Evolutionary conservation across 176 grass and related monocot genomes (phyloP), one percentile per base, ranked within the genome.

Genomic region (Luzula sylvatica): DNA sequence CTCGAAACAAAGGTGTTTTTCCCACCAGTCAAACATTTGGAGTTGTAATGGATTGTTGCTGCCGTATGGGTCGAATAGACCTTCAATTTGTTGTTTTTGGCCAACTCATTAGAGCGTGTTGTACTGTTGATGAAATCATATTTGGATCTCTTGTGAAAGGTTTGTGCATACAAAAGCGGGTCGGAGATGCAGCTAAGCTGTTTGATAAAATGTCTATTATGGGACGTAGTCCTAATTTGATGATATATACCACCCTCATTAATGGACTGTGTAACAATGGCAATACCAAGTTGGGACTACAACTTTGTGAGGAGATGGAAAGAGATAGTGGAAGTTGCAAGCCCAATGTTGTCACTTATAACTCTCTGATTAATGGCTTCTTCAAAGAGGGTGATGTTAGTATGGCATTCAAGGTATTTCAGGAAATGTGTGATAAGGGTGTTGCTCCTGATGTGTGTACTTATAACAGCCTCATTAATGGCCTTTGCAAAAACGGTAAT

Each of bases 401-500:
- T 15, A 27, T 52, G 27, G 64, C 48, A 1, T 19, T 22, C 11
- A 38, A 26, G 3, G 22, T 68, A 19, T 13, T 68, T 7, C 0
- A 11, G 0, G 0, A 14, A 4, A 55, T 68, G 65, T 2, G 3
- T 20, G 15, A 29, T 68, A 9, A 43, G 43, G 30, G 29, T n/a
- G 25, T 35, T 55, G 7, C 0, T 52, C 65, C 65, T n/a, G 9
- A 68, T 26, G 8, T 42, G n/a, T 26, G 52, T 15, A 44, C 48
- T 24, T 55, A 53, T 26, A 68, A 11, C 24, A 53, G 3, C 11
- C 40, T 68, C 23, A 45, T 68, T 20, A 32, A 43, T 55, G 25
- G 7, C 23, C 19, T 55, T 22, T 68, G 47, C 25, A 68, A 43
- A 50, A 52, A 44, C 1, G 49, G 49, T 14, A 29, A 53, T 41